Base-by-base conservation (phyloP, 1,284 basidiomycete species). In the Leccinum pallidistipes region DNA sequence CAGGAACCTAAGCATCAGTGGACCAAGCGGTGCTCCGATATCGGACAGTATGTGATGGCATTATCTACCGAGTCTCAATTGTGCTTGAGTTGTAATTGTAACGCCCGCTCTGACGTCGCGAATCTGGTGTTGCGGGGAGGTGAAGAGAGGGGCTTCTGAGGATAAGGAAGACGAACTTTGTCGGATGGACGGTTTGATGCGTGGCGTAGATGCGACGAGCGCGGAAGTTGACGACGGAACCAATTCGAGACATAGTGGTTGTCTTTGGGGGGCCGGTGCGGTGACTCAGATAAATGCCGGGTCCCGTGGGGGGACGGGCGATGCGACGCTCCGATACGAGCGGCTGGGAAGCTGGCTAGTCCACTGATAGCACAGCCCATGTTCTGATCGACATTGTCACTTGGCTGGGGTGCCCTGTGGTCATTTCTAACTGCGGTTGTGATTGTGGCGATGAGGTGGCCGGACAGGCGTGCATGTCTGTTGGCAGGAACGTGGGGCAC, bases 1-100 rank as follows among this genome's bases (percentile, higher is more conserved):
- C 56, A 78, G 81, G 70, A 74, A 81, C 60, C 57, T 77, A 69
- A 82, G 80, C 62, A 68, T 74, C 38, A 77, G 76, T 62, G 80
- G 76, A 16, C 58, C 63, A 18, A 66, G 68, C 21, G 56, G 63
- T 52, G 65, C 43, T 4, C 64, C 67, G 12, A 63, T 66, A 56
- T 62, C 64, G 61, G 71, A 75, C 9, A 69, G 62, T 18, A 49
- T 12, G 12, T 71, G 63, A 74, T 69, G 73, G 68, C 69, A 71
- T 55, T n/a, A 53, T 56, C 56, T 60, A 63, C 40, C 21, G 55
- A 55, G 59, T 50, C 16, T 36, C 31, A 49, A 43, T 27, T 43
- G 43, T 56, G 52, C 21, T 61, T 36, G 32, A 32, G 43, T 32
- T 72, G 66, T 71, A 61, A 63, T 60, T 61, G 68, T 71, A 65